Evolutionary conservation across 768 basidiomycete species (phyloP), one percentile per base, ranked within the genome.

Genomic region (Dentipellis fragilis): DNA sequence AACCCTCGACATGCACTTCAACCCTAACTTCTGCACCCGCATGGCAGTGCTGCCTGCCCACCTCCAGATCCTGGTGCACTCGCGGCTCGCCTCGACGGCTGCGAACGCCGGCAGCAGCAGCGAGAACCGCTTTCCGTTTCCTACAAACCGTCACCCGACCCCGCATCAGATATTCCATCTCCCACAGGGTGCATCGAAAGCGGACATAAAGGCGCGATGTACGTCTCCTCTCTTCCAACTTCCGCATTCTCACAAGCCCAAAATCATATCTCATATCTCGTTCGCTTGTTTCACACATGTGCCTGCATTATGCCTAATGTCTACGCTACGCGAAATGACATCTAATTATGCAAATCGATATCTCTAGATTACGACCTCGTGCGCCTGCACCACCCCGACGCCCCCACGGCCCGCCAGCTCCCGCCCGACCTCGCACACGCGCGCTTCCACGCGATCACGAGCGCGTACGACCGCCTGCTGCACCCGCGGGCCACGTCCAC

Each of bases 131-230:
- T 45, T 45, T 16, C 42, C 42, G 19, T 45, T 45, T 10, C 42
- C 42, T 17, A 45, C n/a, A n/a, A n/a, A n/a, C 16, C 42, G 8
- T 19, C n/a, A 45, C n/a, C 42, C 42, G n/a, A 45, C 82, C 0
- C 83, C 86, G 0, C 72, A 84, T 66, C 80, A 89, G 67, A 86
- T 89, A 54, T 89, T 89, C 64, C 86, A 87, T 63, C 74, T 89
- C 3, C 69, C 78, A 2, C 63, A 60, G 1, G 70, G 72, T 19
- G 83, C 84, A 17, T 75, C 80, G 0, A 81, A 80, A 62, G 64
- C 69, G 36, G 77, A 85, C 22, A 81, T 89, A 59, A 89, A 88
- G 68, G 58, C 75, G 22, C 74, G 86, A 66, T 88, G 86, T 87
- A 63, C 64, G 22, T 17, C 22, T n/a, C 34, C 36, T 22, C n/a